Percentiles rank a stretch among this genome's conserved stretches.
Conservation (phyloP, 768 basidiomycete genomes). For the Coprinopsis cinerea region DNA sequence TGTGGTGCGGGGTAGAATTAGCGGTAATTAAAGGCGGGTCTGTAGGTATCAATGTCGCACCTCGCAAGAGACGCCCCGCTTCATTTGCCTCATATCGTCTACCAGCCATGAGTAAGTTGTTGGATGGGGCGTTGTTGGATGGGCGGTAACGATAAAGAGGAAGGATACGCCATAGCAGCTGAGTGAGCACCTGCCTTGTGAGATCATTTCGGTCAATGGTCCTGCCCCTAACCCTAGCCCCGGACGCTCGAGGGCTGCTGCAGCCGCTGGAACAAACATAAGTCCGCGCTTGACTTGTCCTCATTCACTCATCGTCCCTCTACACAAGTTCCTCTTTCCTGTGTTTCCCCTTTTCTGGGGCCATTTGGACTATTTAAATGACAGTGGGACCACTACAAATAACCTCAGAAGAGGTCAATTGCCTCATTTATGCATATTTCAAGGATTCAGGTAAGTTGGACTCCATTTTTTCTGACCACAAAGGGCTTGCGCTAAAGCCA, state of each 20-base stretch:
- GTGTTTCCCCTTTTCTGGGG: conserved; percentile 7
- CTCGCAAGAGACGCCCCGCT: neutral
- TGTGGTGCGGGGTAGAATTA: too few relatives aligned
- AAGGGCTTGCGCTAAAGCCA: conserved; percentile 10
- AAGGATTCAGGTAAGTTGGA: conserved; percentile 69
- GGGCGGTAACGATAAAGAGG: neutral
- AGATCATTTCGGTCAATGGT: neutral
- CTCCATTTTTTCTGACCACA: neutral
- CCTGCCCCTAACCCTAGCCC: conserved; percentile 8
- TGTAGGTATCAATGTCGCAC: neutral
- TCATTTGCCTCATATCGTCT: too few relatives aligned
- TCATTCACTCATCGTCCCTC: neutral
- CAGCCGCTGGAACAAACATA: conserved; percentile 2
- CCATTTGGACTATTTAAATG: conserved; percentile 17
- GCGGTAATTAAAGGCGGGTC: too few relatives aligned
- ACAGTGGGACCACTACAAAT: conserved; percentile 51
- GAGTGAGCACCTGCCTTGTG: conserved; percentile 6
- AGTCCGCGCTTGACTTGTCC: neutral
- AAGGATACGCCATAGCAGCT: conserved; percentile 1
- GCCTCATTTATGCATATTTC: conserved; percentile 79
- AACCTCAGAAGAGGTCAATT: conserved; percentile 80
- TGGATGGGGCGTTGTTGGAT: neutral
- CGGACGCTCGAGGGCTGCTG: neutral
- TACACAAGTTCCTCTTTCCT: neutral
- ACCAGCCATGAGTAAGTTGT: too few relatives aligned